Base-by-base conservation (phyloP, 345 rosid species). In the Lepidium aucheri region DNA sequence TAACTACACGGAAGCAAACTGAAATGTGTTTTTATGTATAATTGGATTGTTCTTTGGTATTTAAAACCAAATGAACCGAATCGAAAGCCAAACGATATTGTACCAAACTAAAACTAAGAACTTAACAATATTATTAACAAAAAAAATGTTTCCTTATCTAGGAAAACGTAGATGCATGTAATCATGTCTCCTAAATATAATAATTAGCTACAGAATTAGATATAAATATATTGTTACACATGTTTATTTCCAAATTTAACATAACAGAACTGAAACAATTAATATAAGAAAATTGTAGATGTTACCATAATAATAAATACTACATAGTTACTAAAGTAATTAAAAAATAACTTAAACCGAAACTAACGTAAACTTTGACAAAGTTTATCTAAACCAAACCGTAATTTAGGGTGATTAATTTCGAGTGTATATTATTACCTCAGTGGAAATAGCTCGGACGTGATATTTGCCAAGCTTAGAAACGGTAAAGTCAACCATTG, bases 401-500 rank as follows among this genome's bases (percentile, higher is more conserved):
- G 10, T 24, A 4, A 44, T 22, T 35, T 15, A 15, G 2, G 32
- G 22, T 18, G 3, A 13, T 24, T 34, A 62, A 28, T 5, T 28
- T 28, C 5, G 5, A 26, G 28, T 11, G 4, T 52, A 42, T 32
- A 5, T 39, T 32, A 5, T 39, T 49, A 77, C 93, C 71, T 86
- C 90, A n/a, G 96, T 88, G 5, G 94, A 84, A 63, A 84, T 47
- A 41, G 79, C 90, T 59, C 72, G 46, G 2, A 83, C 73, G 16
- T 70, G 76, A 43, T 26, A 33, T 72, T 72, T 83, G 15, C 94
- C 92, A 10, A 93, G 85, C 80, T 79, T 83, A 13, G 87, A 79
- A n/a, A 78, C 83, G 65, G 80, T 53, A 78, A 82, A 88, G 57
- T 90, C 96, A 9, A 90, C 68, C 97, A 90, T 90, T 0, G 96